Conservation (phyloP, 2,329 filamentous ascomycete genomes). For the Talaromyces albobiverticillius region DNA sequence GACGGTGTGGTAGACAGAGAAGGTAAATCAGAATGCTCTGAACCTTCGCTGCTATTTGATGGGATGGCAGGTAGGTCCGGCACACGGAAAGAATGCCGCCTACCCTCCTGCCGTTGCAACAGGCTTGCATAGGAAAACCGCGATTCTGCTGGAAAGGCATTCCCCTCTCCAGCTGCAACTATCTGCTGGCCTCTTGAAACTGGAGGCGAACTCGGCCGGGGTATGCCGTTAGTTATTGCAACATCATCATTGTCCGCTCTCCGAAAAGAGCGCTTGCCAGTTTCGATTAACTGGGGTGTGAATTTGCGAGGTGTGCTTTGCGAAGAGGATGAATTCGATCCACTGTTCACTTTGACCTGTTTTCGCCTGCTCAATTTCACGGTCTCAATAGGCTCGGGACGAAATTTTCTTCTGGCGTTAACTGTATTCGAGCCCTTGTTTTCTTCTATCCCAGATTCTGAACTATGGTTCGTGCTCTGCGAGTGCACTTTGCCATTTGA, state of each 20-base stretch:
- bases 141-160: conserved; percentile 33
- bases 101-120: conserved; percentile 33
- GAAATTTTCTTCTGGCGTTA: conserved; percentile 24
- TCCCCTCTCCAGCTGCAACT: conserved; percentile 15
- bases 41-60: conserved; percentile 57
- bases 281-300: conserved; percentile 77
- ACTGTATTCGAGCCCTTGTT: neutral
- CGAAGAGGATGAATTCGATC: conserved; percentile 20
- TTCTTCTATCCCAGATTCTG: neutral
- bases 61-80: conserved; percentile 61
- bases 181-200: conserved; percentile 36
- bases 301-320: conserved; percentile 51
- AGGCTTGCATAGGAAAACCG: conserved; percentile 45
- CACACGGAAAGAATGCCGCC: conserved; percentile 58
- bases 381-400: conserved; percentile 32
- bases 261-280: conserved; percentile 67
- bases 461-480: conserved; percentile 25
- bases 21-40: conserved; percentile 37
- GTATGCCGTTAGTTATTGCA: conserved; percentile 39
- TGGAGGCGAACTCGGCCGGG: conserved; percentile 1
- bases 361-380: conserved; percentile 27
- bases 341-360: conserved; percentile 36
- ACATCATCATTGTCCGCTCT: conserved; percentile 66
- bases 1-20: conserved; percentile 43
- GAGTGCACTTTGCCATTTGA: conserved; percentile 46